Evolutionary conservation across 495 filamentous ascomycete species (phyloP), one percentile per base, ranked within the genome.

Genomic region (Clohesyomyces aquaticus): DNA sequence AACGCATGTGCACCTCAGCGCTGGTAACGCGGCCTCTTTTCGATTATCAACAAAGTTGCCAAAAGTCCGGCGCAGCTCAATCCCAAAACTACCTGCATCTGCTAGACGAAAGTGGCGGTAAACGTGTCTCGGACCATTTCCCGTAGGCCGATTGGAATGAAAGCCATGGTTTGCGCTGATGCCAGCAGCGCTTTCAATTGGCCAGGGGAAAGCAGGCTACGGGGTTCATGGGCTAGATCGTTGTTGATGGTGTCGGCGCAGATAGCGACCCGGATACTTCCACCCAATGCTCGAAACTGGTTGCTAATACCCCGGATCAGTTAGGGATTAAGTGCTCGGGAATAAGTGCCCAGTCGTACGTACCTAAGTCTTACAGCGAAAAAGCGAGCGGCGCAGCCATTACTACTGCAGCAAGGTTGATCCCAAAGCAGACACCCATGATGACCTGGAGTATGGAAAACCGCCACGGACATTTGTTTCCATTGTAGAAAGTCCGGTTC

Each of bases 231-330:
- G 3, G 48, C 29, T 14, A 62, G 16, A 26, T 26, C 4, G 23
- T 55, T 49, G 38, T 35, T 54, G 4, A 62, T 48, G n/a, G 55
- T 62, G 50, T 62, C 55, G 14, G 59, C 48, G 25, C 59, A 62
- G 12, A 55, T 50, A 4, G 59, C 25, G 26, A 62, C 49, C 11
- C 59, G 48, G 49, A 62, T 46, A 18, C 48, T 54, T n/a, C 22
- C 35, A 4, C 59, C 59, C 3, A 62, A 25, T 14, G 22, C 50
- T 12, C 59, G 59, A 26, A 47, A 16, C 32, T 55, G 59, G 38
- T 62, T 54, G 48, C 26, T 62, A 3, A 35, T 46, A 43, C 59
- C 59, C 43, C 4, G 59, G 48, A 54, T 22, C 1, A 4, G 42
- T 4, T 28, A 2, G 10, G 16, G 4, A 26, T 3, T 4, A 29